Percentiles rank a stretch among this genome's conserved stretches.
phyloP scores from a whole-genome alignment of 2,329 filamentous ascomycete genomes.

The Paecilomyces sp. region DNA sequence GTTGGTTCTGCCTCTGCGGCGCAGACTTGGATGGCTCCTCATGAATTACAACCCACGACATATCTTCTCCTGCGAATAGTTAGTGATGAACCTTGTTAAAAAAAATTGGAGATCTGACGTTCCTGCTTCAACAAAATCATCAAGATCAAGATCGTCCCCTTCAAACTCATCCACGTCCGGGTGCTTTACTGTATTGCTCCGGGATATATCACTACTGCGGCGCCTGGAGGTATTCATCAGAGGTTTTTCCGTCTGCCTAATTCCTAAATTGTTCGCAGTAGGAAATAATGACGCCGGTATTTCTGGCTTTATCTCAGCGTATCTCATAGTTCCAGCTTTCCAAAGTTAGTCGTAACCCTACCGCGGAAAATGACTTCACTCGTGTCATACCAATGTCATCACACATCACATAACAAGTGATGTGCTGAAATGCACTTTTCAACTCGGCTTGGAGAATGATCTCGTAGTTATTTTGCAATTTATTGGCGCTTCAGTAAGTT shows the following conservation, averaged over 20 bases:
- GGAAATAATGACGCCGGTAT: conserved; percentile 42
- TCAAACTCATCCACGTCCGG: conserved; percentile 43
- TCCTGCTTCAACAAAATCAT: conserved; percentile 43
- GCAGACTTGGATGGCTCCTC: conserved; percentile 1
- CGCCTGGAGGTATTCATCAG: conserved; percentile 9
- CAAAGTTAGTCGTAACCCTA: conserved; percentile 7
- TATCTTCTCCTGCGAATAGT: conserved; percentile 7
- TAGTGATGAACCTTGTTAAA: background rate
- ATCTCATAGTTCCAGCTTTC: conserved; percentile 50
- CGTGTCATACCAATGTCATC: conserved; percentile 63
- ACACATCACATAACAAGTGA: conserved; percentile 68
- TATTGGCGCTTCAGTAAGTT: conserved; percentile 47
- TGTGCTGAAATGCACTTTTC: conserved; percentile 46
- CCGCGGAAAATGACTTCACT: background rate
- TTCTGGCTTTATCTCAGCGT: conserved; percentile 46
- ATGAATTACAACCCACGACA: conserved; percentile 15
- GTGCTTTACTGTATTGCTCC: conserved; percentile 2
- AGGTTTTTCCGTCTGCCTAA: conserved; percentile 11
- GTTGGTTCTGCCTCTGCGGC: background rate
- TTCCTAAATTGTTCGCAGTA: conserved; percentile 1
- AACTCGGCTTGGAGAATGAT: conserved; percentile 55
- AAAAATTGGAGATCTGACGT: conserved; percentile 2
- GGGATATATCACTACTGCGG: conserved; percentile 12
- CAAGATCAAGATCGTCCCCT: conserved; percentile 47
- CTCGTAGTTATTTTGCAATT: conserved; percentile 55